A percentile compares a stretch with the other conserved stretches of the same genome.
These are phyloP conservation scores for Alternaria dauci DNA, from an alignment of 2,329 filamentous ascomycete species.

Conservation along the genomic window DNA sequence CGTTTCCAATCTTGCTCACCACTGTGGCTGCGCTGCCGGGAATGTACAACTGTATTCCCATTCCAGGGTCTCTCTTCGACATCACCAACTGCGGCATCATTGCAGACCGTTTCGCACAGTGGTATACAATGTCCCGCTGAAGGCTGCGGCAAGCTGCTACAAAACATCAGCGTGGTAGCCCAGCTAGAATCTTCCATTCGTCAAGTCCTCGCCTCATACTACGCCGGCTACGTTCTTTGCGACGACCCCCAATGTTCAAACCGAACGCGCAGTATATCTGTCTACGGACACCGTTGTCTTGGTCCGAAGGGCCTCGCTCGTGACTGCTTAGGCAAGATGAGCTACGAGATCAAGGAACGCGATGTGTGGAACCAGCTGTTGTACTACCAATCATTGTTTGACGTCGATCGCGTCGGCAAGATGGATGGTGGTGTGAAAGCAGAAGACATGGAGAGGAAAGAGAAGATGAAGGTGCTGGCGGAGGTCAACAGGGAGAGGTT, in stretches of 20 bases:
- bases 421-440: constrained; percentile 63
- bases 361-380: constrained; percentile 93
- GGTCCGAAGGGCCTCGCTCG: constrained; percentile 84
- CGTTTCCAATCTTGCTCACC: constrained; percentile 85
- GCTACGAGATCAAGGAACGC: constrained; percentile 87
- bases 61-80: constrained; percentile 75
- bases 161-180: constrained; percentile 78
- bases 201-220: constrained; percentile 80
- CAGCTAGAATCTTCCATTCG: constrained; percentile 89
- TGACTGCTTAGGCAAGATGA: constrained; percentile 87
- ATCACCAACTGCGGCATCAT: constrained; percentile 21
- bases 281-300: constrained; percentile 89
- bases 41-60: constrained; percentile 74
- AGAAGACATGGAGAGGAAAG: constrained; percentile 58
- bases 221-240: constrained; percentile 90
- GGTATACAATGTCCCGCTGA: constrained; percentile 75
- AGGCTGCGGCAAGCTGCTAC: constrained; percentile 70
- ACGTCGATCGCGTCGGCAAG: constrained; percentile 80
- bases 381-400: constrained; percentile 85
- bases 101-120: constrained; percentile 66
- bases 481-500: constrained; percentile 86
- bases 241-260: constrained; percentile 87
- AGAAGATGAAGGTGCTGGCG: constrained; percentile 70
- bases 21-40: constrained; percentile 79
- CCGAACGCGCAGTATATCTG: constrained; percentile 88